These are phyloP conservation scores for Closterium sp. DNA, from an alignment of 139 green algal species.

Conservation along the genomic window DNA sequence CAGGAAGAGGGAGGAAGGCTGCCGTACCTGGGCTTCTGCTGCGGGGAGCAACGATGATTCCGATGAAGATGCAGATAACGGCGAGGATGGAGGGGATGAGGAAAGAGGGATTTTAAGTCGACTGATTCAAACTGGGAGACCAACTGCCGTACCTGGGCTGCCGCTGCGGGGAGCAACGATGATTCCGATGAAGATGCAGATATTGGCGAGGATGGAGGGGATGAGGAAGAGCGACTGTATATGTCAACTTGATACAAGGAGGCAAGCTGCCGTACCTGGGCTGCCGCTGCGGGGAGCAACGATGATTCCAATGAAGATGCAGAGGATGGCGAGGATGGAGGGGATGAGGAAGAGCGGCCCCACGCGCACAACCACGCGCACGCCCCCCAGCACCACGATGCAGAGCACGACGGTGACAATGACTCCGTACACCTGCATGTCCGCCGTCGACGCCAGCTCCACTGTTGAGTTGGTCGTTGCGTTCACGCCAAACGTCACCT, in stretches of 20 bases:
- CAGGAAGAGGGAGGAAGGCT: background rate
- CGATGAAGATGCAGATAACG: background rate
- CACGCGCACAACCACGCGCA: conserved; percentile 33
- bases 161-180: background rate
- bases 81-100: no score
- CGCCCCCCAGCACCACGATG: conserved; percentile 39
- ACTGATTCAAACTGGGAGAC: no score
- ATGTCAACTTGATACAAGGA: no score
- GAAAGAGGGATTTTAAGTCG: no score
- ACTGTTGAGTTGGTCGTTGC: background rate
- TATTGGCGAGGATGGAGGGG: conserved; percentile 37
- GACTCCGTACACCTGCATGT: conserved; percentile 53
- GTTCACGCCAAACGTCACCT: background rate
- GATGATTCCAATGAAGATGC: conserved; percentile 53
- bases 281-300: background rate
- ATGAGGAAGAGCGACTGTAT: conserved; percentile 30
- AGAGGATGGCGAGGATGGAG: conserved; percentile 40
- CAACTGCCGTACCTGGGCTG: background rate
- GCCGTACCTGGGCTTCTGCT: no score
- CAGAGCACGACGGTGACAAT: conserved; percentile 44
- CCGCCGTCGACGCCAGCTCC: conserved; percentile 7
- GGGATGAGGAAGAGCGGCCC: conserved; percentile 53
- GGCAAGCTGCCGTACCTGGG: background rate
- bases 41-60: no score
- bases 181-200: conserved; percentile 49